Conservation (phyloP, 225 moss, liverwort and hornwort genomes). For the Pseudisothecium myosuroides region DNA sequence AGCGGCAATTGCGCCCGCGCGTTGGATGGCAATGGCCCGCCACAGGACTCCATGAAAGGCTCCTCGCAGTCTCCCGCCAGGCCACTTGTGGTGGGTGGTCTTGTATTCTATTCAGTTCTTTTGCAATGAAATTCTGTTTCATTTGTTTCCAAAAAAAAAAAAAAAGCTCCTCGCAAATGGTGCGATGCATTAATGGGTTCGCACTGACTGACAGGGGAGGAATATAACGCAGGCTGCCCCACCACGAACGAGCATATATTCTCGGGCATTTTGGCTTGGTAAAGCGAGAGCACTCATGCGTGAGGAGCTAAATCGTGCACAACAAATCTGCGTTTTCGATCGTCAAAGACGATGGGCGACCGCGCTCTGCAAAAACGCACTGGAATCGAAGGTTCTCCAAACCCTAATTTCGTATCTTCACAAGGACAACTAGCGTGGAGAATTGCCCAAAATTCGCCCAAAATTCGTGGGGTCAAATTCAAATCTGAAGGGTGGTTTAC, state of each 20-base stretch:
- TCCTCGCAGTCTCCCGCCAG: no score
- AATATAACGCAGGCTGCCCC: not conserved
- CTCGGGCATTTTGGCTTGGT: not conserved
- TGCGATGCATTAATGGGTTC: not conserved
- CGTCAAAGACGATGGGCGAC: no score
- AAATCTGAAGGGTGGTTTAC: no score
- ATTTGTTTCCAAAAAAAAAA: no score
- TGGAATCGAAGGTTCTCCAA: not conserved
- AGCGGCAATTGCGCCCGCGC: not conserved
- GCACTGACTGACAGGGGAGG: not conserved
- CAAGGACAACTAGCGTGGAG: no score
- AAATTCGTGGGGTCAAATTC: no score
- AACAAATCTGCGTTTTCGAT: not conserved
- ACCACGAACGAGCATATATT: no score
- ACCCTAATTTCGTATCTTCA: not conserved
- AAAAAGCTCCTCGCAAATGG: no score
- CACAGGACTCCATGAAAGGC: not conserved
- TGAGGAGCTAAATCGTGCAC: not conserved
- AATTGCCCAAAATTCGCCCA: no score
- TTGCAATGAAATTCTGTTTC: no score
- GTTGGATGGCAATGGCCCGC: not conserved
- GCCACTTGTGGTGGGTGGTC: no score
- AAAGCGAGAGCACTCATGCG: not conserved
- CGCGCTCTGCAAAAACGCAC: not conserved
- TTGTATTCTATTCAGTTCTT: no score